These are phyloP conservation scores for Didymella exigua DNA, from an alignment of 2,329 filamentous ascomycete species.

Conservation along the genomic window DNA sequence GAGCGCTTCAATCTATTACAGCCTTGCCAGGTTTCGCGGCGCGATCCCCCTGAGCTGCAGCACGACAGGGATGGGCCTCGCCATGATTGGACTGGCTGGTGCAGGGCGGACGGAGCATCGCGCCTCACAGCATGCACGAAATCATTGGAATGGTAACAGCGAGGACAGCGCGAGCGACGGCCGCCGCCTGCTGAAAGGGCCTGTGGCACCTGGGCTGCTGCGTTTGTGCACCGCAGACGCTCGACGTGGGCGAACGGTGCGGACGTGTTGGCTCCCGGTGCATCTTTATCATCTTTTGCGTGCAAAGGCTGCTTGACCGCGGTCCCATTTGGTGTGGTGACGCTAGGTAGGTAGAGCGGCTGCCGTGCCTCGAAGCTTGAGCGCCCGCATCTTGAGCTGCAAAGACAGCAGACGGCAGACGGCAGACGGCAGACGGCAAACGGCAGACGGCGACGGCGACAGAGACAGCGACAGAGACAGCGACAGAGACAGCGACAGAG, in stretches of 20 bases:
- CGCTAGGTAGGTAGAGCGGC: background rate
- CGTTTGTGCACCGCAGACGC: background rate
- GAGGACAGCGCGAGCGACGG: background rate
- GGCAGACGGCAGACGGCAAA: background rate
- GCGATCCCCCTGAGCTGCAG: conserved; percentile 15
- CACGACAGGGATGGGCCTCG: conserved; percentile 14
- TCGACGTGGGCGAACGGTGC: background rate
- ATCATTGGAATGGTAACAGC: background rate
- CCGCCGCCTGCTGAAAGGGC: background rate
- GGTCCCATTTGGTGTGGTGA: background rate
- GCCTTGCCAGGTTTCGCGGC: background rate
- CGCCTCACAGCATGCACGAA: background rate
- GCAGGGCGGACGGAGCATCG: conserved; percentile 6
- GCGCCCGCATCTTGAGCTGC: conserved; percentile 7
- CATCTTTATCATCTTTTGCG: background rate
- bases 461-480: background rate
- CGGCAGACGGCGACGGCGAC: background rate
- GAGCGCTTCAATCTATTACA: conserved; percentile 6
- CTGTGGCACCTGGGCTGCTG: background rate
- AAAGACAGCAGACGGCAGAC: background rate
- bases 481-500: background rate
- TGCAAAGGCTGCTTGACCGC: background rate
- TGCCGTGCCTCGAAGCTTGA: conserved; percentile 4
- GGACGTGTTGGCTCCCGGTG: background rate
- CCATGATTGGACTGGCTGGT: conserved; percentile 4